Evolutionary conservation across 148 eudicot genomes (phyloP).

Genomic region (Chenopodium quinoa): DNA sequence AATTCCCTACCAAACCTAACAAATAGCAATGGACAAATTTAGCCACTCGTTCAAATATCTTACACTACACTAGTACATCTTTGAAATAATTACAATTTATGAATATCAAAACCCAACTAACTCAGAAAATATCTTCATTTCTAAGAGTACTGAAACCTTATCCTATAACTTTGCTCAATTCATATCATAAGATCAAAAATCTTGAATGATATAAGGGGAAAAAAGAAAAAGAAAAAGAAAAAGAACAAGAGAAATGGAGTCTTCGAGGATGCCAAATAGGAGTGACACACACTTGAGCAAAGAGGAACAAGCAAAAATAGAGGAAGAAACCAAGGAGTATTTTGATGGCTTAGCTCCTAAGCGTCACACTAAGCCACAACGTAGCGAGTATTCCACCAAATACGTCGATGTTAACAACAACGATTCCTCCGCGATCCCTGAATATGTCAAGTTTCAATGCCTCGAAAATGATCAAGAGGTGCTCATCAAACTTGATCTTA

Average conservation of each 20-base stretch:
- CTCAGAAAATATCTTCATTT: conserved; percentile 4
- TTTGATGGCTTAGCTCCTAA: conserved; percentile 70
- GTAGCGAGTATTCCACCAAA: conserved; percentile 60
- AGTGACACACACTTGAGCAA: conserved; percentile 63
- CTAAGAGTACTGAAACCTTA: conserved; percentile 20
- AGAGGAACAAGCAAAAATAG: conserved; percentile 63
- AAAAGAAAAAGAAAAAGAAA: not conserved
- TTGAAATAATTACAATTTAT: not conserved
- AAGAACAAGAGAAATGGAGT: conserved; percentile 39
- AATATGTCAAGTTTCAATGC: conserved; percentile 51
- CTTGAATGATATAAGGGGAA: not conserved
- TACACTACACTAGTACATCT: no score
- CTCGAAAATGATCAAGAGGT: conserved; percentile 53
- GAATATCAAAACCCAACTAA: not conserved
- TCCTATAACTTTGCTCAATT: not conserved
- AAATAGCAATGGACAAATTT: not conserved
- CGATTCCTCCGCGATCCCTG: conserved; percentile 45
- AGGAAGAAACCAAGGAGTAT: conserved; percentile 54
- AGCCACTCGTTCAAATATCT: conserved; percentile 10
- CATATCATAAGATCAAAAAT: not conserved
- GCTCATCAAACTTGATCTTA: not conserved
- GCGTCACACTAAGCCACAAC: conserved; percentile 84
- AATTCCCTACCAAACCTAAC: not conserved
- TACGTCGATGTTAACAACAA: conserved; percentile 43
- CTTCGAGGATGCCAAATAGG: conserved; percentile 53